These are phyloP conservation scores for Yamagishiella unicocca DNA, from an alignment of 139 green algal species.

Conservation along the genomic window DNA sequence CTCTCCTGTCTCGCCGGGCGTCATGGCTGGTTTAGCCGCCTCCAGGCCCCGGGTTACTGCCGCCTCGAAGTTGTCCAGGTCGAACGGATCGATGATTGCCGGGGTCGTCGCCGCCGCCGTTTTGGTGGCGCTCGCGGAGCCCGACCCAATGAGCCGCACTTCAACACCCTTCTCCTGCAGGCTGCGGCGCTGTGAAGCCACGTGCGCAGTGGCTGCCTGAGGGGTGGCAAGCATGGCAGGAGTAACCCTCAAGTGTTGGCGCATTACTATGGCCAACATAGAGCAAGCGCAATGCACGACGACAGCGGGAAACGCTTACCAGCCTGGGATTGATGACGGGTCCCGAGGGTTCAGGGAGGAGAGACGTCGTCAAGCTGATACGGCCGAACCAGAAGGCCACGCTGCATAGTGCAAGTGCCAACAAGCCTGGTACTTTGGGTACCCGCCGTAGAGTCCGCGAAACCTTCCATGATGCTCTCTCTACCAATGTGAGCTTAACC, in stretches of 20 bases:
- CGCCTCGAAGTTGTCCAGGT: slow-evolving; percentile 21
- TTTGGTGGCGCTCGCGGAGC: no score
- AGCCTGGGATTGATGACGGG: background rate
- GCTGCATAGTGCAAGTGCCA: slow-evolving; percentile 16
- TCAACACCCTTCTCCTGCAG: slow-evolving; percentile 3
- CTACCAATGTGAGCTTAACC: background rate
- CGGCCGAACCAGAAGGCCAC: slow-evolving; percentile 35
- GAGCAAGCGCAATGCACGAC: no score
- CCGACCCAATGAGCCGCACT: background rate
- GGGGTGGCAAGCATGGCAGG: background rate
- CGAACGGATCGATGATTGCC: slow-evolving; percentile 19
- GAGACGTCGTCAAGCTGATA: background rate
- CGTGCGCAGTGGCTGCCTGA: background rate
- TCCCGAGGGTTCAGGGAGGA: slow-evolving; percentile 25
- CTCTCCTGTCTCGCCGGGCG: slow-evolving; percentile 35
- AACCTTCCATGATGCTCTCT: background rate
- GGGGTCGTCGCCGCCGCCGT: background rate
- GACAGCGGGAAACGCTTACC: background rate
- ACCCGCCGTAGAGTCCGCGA: slow-evolving; percentile 13
- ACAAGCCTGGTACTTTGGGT: slow-evolving; percentile 19
- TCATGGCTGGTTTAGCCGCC: slow-evolving; percentile 23
- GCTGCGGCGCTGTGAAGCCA: background rate
- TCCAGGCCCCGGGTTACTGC: background rate
- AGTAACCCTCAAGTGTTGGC: no score
- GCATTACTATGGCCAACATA: no score